phyloP scores from a whole-genome alignment of 108 stramenopile species.

The Aurantiochytrium sp. region DNA sequence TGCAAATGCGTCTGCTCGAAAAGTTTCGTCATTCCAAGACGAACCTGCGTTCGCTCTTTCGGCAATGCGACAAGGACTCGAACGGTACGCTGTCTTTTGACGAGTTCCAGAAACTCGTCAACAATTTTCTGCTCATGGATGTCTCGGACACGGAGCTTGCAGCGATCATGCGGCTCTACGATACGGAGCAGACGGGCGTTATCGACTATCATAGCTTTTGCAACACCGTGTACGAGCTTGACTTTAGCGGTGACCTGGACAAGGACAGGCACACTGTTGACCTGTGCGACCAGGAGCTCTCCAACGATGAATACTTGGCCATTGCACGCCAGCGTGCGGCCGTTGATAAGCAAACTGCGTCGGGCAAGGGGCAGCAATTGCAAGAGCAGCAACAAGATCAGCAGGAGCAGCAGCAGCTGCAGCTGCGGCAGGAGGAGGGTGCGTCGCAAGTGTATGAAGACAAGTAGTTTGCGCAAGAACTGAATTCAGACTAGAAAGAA shows the following conservation, averaged over 20 bases:
- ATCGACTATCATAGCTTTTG: not conserved
- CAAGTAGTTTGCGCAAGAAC: no score
- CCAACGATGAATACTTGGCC: not conserved
- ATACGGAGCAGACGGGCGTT: not conserved
- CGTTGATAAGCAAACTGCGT: not conserved
- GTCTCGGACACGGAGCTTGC: slow-evolving; percentile 17
- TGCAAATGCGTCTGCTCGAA: not conserved
- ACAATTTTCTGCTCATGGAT: not conserved
- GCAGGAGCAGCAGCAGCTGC: no score
- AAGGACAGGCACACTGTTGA: not conserved
- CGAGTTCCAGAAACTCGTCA: not conserved
- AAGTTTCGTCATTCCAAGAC: slow-evolving; percentile 5
- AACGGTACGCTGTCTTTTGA: not conserved
- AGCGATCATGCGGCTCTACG: not conserved
- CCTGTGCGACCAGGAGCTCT: not conserved
- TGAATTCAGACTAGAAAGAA: no score
- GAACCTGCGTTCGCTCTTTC: not conserved
- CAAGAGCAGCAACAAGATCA: no score
- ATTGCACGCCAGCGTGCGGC: not conserved
- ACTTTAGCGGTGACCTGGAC: not conserved
- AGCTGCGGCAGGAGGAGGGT: no score
- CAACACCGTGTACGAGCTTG: not conserved
- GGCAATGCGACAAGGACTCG: not conserved
- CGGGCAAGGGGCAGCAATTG: no score
- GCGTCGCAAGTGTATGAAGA: no score